These are phyloP conservation scores for Plantago major DNA, from an alignment of 257 asterid species.

Conservation along the genomic window DNA sequence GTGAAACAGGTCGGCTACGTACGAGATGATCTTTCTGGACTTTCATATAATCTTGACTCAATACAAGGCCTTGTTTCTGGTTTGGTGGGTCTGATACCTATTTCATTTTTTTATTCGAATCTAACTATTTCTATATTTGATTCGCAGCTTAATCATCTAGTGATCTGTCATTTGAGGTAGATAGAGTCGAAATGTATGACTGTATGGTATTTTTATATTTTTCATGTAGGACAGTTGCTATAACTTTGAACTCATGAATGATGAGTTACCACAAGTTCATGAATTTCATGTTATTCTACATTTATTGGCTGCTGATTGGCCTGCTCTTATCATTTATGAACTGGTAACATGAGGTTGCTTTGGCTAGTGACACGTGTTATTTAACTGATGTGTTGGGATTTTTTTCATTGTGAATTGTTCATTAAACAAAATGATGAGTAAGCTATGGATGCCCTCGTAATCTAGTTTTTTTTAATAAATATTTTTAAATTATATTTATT, in stretches of 20 bases:
- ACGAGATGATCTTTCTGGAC: slow-evolving; percentile 59
- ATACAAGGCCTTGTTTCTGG: slow-evolving; percentile 59
- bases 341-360: neutral
- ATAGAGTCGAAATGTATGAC: slow-evolving; percentile 1
- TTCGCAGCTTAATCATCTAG: slow-evolving; percentile 2
- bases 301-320: neutral
- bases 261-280: neutral
- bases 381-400: too few species aligned
- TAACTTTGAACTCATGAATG: neutral
- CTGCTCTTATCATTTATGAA: neutral
- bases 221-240: neutral
- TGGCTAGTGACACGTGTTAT: neutral
- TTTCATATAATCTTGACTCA: slow-evolving; percentile 48
- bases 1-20: slow-evolving; percentile 55
- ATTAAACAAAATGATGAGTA: too few species aligned
- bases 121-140: neutral
- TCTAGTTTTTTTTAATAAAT: too few species aligned
- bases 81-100: slow-evolving; percentile 45
- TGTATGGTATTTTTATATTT: slow-evolving; percentile 6
- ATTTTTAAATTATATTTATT: too few species aligned
- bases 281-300: neutral
- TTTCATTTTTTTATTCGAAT: neutral
- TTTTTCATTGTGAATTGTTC: too few species aligned
- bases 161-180: slow-evolving; percentile 6
- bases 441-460: too few species aligned